Percentiles rank a stretch among this genome's conserved stretches.
Evolutionary conservation across 495 filamentous ascomycete genomes (phyloP).

Genomic region (Gamarada debralockiae): DNA sequence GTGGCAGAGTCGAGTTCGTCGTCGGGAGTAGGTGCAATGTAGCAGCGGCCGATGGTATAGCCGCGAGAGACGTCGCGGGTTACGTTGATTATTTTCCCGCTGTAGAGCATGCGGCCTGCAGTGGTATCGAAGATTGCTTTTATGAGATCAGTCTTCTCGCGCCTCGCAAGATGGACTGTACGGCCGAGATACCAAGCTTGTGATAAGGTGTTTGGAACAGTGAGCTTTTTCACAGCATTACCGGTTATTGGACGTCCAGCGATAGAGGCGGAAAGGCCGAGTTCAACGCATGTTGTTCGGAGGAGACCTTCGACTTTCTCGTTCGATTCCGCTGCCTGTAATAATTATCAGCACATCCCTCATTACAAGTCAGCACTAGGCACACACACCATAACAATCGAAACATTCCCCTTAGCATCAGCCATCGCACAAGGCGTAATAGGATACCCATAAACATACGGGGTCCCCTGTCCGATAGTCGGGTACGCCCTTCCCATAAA

Average conservation of each 20-base stretch:
- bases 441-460: conserved; percentile 4
- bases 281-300: background rate
- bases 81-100: background rate
- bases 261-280: background rate
- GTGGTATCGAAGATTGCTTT: conserved; percentile 3
- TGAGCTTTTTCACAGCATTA: background rate
- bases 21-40: background rate
- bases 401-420: conserved; percentile 2
- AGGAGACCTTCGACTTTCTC: background rate
- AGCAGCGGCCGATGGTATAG: background rate
- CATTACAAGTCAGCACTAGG: too few species aligned
- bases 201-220: background rate
- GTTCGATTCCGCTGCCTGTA: background rate
- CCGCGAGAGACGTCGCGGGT: background rate
- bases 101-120: background rate
- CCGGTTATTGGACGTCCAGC: background rate
- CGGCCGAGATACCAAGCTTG: conserved; percentile 1
- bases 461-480: background rate
- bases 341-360: background rate
- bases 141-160: background rate
- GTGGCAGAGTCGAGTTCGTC: background rate
- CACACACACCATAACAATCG: background rate
- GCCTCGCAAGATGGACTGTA: background rate
- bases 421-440: conserved; percentile 3
- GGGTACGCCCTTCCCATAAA: conserved; percentile 55